Conservation (phyloP, 495 filamentous ascomycete species). For the Podospora australis region DNA sequence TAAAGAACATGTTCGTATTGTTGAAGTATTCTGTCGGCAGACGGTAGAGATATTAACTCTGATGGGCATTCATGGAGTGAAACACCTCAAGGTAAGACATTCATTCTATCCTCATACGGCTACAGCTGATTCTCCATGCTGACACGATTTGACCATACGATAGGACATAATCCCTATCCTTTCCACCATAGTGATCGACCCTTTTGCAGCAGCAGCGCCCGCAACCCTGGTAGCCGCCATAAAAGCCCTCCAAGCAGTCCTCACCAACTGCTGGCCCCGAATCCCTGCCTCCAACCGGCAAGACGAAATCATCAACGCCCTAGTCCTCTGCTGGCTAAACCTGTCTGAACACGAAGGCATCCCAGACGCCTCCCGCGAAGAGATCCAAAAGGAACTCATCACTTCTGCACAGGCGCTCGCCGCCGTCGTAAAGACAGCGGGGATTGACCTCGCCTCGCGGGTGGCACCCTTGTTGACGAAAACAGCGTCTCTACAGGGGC, state of each 20-base stretch:
- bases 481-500: slow-evolving; percentile 32
- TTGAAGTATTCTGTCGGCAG: slow-evolving; percentile 52
- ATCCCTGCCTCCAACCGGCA: slow-evolving; percentile 50
- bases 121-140: background rate
- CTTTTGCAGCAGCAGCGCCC: slow-evolving; percentile 57
- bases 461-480: slow-evolving; percentile 34
- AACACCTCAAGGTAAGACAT: slow-evolving; percentile 58
- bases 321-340: slow-evolving; percentile 63
- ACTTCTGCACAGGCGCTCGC: slow-evolving; percentile 17
- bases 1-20: slow-evolving; percentile 44
- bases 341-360: slow-evolving; percentile 39
- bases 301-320: slow-evolving; percentile 60
- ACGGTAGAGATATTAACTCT: slow-evolving; percentile 46
- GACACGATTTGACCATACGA: background rate
- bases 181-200: slow-evolving; percentile 57
- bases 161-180: slow-evolving; percentile 64
- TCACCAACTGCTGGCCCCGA: slow-evolving; percentile 70
- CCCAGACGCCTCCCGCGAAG: slow-evolving; percentile 10
- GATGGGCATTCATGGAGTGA: slow-evolving; percentile 63
- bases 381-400: slow-evolving; percentile 44
- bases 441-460: slow-evolving; percentile 19
- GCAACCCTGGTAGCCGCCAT: slow-evolving; percentile 49
- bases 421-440: background rate
- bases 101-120: background rate
- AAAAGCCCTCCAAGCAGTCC: slow-evolving; percentile 47